A percentile compares a stretch with the other conserved stretches of the same genome.
phyloP scores from a whole-genome alignment of 768 basidiomycete species.

The Suillus decipiens region DNA sequence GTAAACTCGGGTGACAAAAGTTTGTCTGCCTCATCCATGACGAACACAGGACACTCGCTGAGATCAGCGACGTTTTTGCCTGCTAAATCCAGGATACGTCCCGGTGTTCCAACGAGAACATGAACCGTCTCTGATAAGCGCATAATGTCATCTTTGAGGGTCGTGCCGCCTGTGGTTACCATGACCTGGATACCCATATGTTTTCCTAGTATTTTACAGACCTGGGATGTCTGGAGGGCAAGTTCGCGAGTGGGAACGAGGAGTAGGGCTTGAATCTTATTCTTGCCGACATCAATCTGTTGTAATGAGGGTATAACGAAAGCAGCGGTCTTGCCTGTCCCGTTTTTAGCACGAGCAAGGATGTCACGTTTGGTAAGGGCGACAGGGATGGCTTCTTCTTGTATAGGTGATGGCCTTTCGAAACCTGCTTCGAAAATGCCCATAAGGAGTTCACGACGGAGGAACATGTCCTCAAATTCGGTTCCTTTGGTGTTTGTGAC shows the following conservation, averaged over 20 bases:
- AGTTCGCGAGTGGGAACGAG: slow-evolving; percentile 99
- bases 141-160: slow-evolving; percentile 96
- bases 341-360: slow-evolving; percentile 94
- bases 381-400: slow-evolving; percentile 97
- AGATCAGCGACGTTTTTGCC: slow-evolving; percentile 94
- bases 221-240: slow-evolving; percentile 97
- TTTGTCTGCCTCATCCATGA: slow-evolving; percentile 99
- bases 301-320: slow-evolving; percentile 98
- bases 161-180: slow-evolving; percentile 99
- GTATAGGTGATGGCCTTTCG: slow-evolving; percentile 95
- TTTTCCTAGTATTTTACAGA: slow-evolving; percentile 95
- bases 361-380: slow-evolving; percentile 93
- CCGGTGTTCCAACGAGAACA: slow-evolving; percentile 96
- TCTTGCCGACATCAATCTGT: slow-evolving; percentile 79
- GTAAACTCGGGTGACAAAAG: slow-evolving; percentile 96
- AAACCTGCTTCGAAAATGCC: slow-evolving; percentile 99
- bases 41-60: slow-evolving; percentile 92
- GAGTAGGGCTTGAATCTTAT: slow-evolving; percentile 93
- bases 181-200: slow-evolving; percentile 96
- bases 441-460: slow-evolving; percentile 96
- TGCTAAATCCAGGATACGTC: slow-evolving; percentile 91
- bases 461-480: slow-evolving; percentile 94
- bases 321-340: slow-evolving; percentile 97
- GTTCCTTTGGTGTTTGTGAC: slow-evolving; percentile 91
- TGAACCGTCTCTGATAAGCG: slow-evolving; percentile 89